Conservation (phyloP, 495 filamentous ascomycete genomes). For the Tuber umbilicatum region DNA sequence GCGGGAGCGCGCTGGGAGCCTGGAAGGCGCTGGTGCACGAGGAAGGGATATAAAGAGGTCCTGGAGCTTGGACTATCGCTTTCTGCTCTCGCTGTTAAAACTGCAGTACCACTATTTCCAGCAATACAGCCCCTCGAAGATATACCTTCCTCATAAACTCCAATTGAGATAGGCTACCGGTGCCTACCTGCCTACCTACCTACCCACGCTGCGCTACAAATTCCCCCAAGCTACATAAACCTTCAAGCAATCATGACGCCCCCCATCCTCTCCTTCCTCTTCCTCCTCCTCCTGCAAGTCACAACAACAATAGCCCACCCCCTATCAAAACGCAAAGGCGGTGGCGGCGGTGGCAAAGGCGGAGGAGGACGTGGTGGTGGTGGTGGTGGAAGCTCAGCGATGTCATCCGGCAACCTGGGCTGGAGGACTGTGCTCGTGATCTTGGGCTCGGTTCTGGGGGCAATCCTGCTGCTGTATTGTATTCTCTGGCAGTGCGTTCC, state of each 20-base stretch:
- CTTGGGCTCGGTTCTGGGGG: background rate
- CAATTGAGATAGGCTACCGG: too few species aligned
- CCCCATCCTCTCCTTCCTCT: conserved; percentile 3
- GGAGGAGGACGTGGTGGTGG: too few species aligned
- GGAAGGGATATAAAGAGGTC: background rate
- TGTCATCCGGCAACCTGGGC: background rate
- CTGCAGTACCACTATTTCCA: background rate
- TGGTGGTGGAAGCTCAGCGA: background rate
- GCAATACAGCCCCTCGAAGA: background rate
- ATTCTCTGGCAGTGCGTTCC: background rate
- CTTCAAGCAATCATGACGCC: background rate
- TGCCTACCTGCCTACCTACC: background rate
- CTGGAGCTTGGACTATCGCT: background rate
- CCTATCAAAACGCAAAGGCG: conserved; percentile 17
- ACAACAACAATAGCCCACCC: background rate
- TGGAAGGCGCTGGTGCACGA: too few species aligned
- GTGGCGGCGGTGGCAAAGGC: background rate
- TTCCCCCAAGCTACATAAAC: background rate
- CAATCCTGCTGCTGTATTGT: background rate
- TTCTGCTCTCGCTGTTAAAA: background rate
- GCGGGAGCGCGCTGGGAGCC: too few species aligned
- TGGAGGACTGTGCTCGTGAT: background rate
- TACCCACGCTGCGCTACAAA: background rate
- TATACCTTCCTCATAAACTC: background rate
- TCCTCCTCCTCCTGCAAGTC: conserved; percentile 15